A percentile compares a stretch with the other conserved stretches of the same genome.
Evolutionary conservation across 2,329 filamentous ascomycete genomes (phyloP).

Genomic region (Colletotrichum aenigma): DNA sequence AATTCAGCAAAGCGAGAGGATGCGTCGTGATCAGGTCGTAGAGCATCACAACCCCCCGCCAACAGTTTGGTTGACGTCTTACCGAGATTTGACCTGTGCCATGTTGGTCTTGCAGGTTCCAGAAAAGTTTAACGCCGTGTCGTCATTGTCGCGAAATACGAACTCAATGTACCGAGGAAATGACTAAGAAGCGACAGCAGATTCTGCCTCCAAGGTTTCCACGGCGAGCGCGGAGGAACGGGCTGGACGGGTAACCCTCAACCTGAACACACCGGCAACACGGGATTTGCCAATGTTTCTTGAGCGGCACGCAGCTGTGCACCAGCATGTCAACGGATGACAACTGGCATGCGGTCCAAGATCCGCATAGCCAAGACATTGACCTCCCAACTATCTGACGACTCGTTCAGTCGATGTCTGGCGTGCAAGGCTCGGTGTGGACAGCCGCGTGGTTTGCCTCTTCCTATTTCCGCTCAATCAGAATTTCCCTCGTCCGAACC

Average conservation of each 20-base stretch:
- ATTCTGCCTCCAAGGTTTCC: neutral
- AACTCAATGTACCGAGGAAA: neutral
- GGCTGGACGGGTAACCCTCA: neutral
- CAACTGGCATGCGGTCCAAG: slow-evolving; percentile 13
- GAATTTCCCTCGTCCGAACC: neutral
- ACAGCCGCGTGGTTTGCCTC: neutral
- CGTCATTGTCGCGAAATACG: slow-evolving; percentile 7
- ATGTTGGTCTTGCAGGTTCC: neutral
- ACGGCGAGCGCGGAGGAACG: neutral
- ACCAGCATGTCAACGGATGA: slow-evolving; percentile 4
- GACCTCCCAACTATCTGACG: neutral
- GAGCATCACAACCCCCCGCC: neutral
- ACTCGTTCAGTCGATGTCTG: neutral
- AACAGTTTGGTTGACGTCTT: neutral
- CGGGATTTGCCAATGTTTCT: neutral
- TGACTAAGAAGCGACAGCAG: neutral
- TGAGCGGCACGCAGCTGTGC: slow-evolving; percentile 6
- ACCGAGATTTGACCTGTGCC: neutral
- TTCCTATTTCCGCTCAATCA: neutral
- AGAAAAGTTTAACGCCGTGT: neutral
- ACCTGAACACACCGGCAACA: neutral
- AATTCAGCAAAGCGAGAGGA: neutral
- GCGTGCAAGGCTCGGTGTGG: neutral
- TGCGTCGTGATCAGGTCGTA: neutral
- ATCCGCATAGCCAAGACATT: slow-evolving; percentile 1